Evolutionary conservation across 2,329 filamentous ascomycete species (phyloP), one percentile per base, ranked within the genome.

Genomic region (Scytalidium lignicola): DNA sequence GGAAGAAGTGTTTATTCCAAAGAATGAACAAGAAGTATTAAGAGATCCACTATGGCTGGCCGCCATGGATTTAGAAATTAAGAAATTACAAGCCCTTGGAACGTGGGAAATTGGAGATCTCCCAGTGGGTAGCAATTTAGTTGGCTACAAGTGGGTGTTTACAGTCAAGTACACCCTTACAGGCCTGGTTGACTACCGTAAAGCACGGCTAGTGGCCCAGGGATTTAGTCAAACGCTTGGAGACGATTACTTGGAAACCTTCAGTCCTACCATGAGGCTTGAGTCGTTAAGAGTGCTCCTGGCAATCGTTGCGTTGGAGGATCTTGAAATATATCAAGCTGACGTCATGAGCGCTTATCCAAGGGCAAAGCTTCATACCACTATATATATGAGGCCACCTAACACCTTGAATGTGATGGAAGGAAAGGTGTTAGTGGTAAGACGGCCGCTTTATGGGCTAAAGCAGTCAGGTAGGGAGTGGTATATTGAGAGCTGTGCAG

Each of bases 71-170:
- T 4, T 7, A 15, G n/a, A 37, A 13, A 8, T 37, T 8, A n/a
- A 7, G 5, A 37, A 37, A n/a, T n/a, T 37, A 37, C n/a, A 37
- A 13, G 32, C n/a, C 5, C n/a, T 37, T 7, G n/a, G n/a, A 15
- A n/a, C n/a, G 5, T 37, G n/a, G n/a, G 32, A 37, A n/a, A 4
- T 9, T 5, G 32, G 8, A 9, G n/a, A 37, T 9, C 15, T 37
- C 5, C n/a, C n/a, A n/a, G 10, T 9, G 15, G n/a, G 70, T 63
- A 8, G 58, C 56, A 8, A 51, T 9, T 62, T 65, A 65, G 7
- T 58, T 48, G 32, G 57, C 60, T 64, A 32, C 7, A 46, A 47
- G 15, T 48, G 22, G 22, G 49, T 51, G 13, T 51, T 51, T n/a
- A 48, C 17, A 20, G 20, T 51, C 12, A 51, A 51, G 28, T 44